Evolutionary conservation across 2,329 filamentous ascomycete genomes (phyloP).

Genomic region (Lachnellula subtilissima): DNA sequence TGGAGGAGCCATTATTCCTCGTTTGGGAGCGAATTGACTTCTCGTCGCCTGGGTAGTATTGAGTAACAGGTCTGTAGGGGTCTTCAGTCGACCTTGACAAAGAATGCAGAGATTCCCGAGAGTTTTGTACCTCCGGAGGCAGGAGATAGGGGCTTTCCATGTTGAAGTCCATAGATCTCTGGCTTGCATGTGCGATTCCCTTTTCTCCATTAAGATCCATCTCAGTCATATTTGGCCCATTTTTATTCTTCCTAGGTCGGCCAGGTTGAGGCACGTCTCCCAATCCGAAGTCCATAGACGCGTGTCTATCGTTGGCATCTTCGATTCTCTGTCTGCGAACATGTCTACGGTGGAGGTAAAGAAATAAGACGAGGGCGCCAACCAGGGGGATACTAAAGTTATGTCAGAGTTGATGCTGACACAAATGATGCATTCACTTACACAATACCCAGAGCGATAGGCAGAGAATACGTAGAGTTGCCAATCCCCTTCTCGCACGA

Average conservation of each 20-base stretch:
- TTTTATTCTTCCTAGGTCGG: slow-evolving; percentile 13
- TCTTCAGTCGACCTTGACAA: slow-evolving; percentile 78
- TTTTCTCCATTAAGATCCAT: slow-evolving; percentile 4
- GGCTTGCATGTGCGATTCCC: slow-evolving; percentile 35
- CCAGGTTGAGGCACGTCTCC: slow-evolving; percentile 42
- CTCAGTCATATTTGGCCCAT: background rate
- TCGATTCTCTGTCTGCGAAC: slow-evolving; percentile 67
- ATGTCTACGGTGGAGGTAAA: slow-evolving; percentile 76
- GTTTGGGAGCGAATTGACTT: slow-evolving; percentile 50
- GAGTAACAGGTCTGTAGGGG: slow-evolving; percentile 66
- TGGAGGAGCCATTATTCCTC: slow-evolving; percentile 40
- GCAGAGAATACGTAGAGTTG: slow-evolving; percentile 52
- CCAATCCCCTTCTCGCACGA: slow-evolving; percentile 58
- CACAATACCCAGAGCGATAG: slow-evolving; percentile 66
- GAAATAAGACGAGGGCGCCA: slow-evolving; percentile 59
- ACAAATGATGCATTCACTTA: slow-evolving; percentile 44
- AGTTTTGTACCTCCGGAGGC: slow-evolving; percentile 73
- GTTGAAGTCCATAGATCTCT: slow-evolving; percentile 59
- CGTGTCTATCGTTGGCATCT: slow-evolving; percentile 81
- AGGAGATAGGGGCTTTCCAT: slow-evolving; percentile 89
- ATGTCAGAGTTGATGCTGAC: slow-evolving; percentile 4
- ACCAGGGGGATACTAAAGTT: slow-evolving; percentile 66
- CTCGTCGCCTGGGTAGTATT: slow-evolving; percentile 53
- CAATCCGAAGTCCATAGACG: slow-evolving; percentile 88
- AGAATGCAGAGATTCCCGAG: slow-evolving; percentile 81